Percentiles rank a stretch among this genome's conserved stretches.
phyloP scores from a whole-genome alignment of 2,329 filamentous ascomycete genomes.

The Helicocarpus griseus region DNA sequence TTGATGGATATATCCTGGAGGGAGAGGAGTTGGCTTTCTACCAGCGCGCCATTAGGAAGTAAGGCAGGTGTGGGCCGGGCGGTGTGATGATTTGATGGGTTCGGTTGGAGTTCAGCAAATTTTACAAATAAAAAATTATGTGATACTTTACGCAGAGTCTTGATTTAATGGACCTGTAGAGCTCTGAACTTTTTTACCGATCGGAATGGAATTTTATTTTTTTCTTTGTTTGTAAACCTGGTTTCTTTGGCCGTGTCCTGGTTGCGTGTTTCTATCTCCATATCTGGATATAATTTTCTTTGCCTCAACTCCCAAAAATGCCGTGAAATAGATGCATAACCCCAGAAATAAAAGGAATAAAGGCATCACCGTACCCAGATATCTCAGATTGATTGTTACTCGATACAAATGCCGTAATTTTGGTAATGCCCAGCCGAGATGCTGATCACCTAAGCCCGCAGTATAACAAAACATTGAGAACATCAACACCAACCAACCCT shows the following conservation, averaged over 20 bases:
- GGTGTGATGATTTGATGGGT: constrained; percentile 3
- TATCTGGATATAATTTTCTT: too few species aligned
- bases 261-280: not conserved
- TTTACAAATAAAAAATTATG: constrained; percentile 20
- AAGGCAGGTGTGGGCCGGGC: constrained; percentile 35
- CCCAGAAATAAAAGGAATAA: too few species aligned
- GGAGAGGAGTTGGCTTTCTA: constrained; percentile 99
- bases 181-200: constrained; percentile 29
- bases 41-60: constrained; percentile 99
- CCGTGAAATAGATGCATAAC: too few species aligned
- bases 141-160: constrained; percentile 17
- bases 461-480: too few species aligned
- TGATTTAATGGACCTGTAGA: constrained; percentile 26
- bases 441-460: not conserved
- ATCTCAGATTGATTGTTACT: too few species aligned
- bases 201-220: constrained; percentile 23
- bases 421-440: not conserved
- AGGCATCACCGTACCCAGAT: too few species aligned
- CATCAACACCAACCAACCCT: too few species aligned
- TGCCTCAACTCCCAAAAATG: too few species aligned
- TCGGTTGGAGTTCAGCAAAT: constrained; percentile 30
- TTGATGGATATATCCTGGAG: constrained; percentile 96
- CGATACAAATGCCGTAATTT: not conserved
- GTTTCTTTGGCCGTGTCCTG: not conserved
- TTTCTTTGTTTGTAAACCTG: not conserved